Base-by-base conservation (phyloP, 192 early-diverging fungal genomes). In the Podila epicladia region DNA sequence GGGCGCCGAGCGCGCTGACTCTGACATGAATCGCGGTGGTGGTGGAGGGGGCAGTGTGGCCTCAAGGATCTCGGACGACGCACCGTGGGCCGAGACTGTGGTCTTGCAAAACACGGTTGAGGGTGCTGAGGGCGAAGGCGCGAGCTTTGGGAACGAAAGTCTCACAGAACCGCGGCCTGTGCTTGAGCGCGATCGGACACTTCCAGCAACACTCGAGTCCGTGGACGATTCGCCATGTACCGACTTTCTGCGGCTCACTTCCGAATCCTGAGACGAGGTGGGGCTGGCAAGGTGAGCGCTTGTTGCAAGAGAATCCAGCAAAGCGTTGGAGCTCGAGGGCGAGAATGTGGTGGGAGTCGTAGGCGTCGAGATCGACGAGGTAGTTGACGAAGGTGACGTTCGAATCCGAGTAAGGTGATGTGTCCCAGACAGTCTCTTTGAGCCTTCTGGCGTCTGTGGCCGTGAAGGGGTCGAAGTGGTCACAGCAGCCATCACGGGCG, bases 61-160 rank as follows among this genome's bases (percentile, higher is more conserved):
- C 45, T 55, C 53, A 55, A 55, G 24, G n/a, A 55, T 4, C 24
- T 55, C 53, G 24, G 53, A 55, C 3, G 53, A 24, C 5, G 69
- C 62, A 9, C 60, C 57, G 12, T 64, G 62, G 4, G 70, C 57
- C 9, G 70, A 68, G 22, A 80, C 77, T 6, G 77, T 80, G 2
- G 77, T 73, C 62, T 65, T 80, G 49, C 71, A 80, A 29, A 80
- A 80, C 8, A 57, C 71, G 2, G 77, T 80, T 8, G 77, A 80
- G 0, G 77, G 77, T 3, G 67, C 71, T 2, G 77, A 80, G 8
- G 77, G 71, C 5, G 77, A 69, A 32, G 57, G 65, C 12, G 77
- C 55, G 5, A 80, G 51, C 64, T 63, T 70, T 32, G 77, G 71
- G 6, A 80, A 38, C 8, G 71, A 69, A 22, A 69, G 29, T 26